Evolutionary conservation across 192 early-diverging fungal species (phyloP), one percentile per base, ranked within the genome.

Genomic region (Coemansia umbellata): DNA sequence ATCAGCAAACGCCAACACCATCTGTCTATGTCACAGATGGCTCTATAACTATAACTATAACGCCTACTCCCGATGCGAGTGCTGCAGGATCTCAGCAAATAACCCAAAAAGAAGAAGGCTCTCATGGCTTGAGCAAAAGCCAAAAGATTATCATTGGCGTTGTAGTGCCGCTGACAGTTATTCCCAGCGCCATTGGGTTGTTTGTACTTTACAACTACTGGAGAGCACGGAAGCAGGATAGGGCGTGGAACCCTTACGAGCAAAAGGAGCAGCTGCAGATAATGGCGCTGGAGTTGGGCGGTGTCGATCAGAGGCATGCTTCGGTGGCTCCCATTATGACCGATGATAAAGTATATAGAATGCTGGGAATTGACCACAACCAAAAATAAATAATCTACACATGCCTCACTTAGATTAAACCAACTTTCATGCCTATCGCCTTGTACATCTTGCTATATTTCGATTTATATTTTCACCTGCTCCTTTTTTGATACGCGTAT

Each of bases 81-180:
- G 24, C 15, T 14, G 37, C n/a, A 3, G 37, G 37, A 17, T 4
- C 11, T n/a, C n/a, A 5, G 7, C 15, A n/a, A 15, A 15, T 39
- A 8, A 18, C 8, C 27, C 19, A 4, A 17, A 39, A 4, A 39
- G n/a, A n/a, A 14, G 37, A 11, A 4, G 14, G 14, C 17, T 28
- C 36, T 17, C 8, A 23, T 10, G 50, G 50, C 0, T 13, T 53
- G 2, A 40, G 24, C 11, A 42, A 31, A 31, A 41, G 28, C 5
- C 53, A 43, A 14, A 41, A 54, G 21, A 30, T 54, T 8, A 41
- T 40, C 10, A 18, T 54, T 30, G 53, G 53, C 30, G 31, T 54
- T 6, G 53, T 40, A 6, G 19, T 54, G 8, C 39, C 53, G 13
- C 39, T 31, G 2, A 19, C 30, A 7, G 30, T 54, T 18, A 40